Evolutionary conservation across 495 filamentous ascomycete species (phyloP).

Genomic region (Sporormia fimetaria): DNA sequence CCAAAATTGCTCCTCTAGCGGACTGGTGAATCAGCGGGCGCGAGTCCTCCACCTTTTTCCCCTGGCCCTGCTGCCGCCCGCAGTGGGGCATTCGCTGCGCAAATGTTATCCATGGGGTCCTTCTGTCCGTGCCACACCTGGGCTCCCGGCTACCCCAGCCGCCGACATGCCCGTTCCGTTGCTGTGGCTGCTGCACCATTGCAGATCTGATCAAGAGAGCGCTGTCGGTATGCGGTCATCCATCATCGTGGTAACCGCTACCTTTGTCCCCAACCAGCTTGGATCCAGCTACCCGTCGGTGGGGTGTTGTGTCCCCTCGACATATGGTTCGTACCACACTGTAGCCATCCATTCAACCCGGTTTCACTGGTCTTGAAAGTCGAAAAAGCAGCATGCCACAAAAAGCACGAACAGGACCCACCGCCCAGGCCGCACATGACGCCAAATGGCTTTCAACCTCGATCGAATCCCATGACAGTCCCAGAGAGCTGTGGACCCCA

Average conservation of each 20-base stretch:
- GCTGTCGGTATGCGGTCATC: not conserved
- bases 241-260: constrained; percentile 6
- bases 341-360: constrained; percentile 2
- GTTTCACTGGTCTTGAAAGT: constrained; percentile 24
- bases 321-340: constrained; percentile 4
- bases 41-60: constrained; percentile 1
- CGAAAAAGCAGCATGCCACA: constrained; percentile 3
- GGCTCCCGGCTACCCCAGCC: constrained; percentile 1
- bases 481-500: no score
- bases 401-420: constrained; percentile 8
- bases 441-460: no score
- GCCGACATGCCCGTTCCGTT: not conserved
- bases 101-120: constrained; percentile 2
- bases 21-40: constrained; percentile 18
- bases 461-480: no score
- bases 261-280: not conserved
- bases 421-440: no score
- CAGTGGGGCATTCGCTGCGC: no score
- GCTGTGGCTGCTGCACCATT: constrained; percentile 16
- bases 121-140: constrained; percentile 6
- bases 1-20: no score
- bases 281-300: constrained; percentile 15
- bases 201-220: constrained; percentile 18
- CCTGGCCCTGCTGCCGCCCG: constrained; percentile 2
- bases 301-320: constrained; percentile 4